phyloP scores from a whole-genome alignment of 192 early-diverging fungal species.

The Coemansia sp. region DNA sequence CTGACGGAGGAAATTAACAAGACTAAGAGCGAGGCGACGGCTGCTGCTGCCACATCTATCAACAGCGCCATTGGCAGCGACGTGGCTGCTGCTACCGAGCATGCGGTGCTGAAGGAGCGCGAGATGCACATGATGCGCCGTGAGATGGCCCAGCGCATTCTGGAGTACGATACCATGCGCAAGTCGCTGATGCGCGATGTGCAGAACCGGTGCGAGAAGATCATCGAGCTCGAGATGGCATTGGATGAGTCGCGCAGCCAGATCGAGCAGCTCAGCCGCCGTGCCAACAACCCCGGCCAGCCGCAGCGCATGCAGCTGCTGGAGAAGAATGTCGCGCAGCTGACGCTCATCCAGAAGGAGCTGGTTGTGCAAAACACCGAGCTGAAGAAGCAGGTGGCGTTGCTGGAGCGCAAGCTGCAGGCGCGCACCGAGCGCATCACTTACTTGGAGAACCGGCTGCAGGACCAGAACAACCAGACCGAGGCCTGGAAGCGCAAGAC shows the following conservation, averaged over 20 bases:
- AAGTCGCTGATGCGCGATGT: slow-evolving; percentile 98
- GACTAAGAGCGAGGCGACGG: slow-evolving; percentile 14
- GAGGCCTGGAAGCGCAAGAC: slow-evolving; percentile 74
- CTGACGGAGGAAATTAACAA: slow-evolving; percentile 35
- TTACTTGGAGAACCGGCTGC: slow-evolving; percentile 80
- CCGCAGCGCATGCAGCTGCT: slow-evolving; percentile 98
- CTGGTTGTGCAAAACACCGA: slow-evolving; percentile 95
- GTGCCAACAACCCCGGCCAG: slow-evolving; percentile 79
- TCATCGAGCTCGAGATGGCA: slow-evolving; percentile 96
- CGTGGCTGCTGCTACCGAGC: slow-evolving; percentile 42
- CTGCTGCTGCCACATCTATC: background rate
- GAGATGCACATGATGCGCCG: slow-evolving; percentile 55
- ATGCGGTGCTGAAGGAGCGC: slow-evolving; percentile 55
- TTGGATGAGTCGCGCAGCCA: slow-evolving; percentile 96
- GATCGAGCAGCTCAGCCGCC: slow-evolving; percentile 82
- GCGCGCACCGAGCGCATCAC: slow-evolving; percentile 93
- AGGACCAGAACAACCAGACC: slow-evolving; percentile 71
- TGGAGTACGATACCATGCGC: slow-evolving; percentile 98
- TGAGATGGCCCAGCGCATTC: slow-evolving; percentile 65
- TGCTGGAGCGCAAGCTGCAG: slow-evolving; percentile 87
- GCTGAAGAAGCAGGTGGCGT: slow-evolving; percentile 90
- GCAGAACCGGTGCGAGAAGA: slow-evolving; percentile 96
- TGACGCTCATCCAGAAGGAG: slow-evolving; percentile 93
- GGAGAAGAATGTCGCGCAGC: slow-evolving; percentile 95
- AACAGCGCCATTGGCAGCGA: slow-evolving; percentile 19